Percentiles rank a stretch among this genome's conserved stretches.
Evolutionary conservation across 805 yeast species (phyloP).

Genomic region (Candida gorgasii): DNA sequence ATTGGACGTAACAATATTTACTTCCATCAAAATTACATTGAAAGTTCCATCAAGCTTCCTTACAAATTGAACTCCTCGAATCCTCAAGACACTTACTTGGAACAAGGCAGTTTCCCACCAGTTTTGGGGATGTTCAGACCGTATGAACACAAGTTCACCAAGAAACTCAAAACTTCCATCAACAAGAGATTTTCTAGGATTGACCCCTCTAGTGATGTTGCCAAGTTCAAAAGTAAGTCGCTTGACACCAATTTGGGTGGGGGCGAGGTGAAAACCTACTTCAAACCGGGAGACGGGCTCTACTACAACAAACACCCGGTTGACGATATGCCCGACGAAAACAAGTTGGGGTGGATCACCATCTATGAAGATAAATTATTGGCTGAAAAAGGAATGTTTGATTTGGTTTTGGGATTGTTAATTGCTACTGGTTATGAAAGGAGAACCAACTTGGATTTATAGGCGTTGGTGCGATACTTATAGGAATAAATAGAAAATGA

Average conservation of each 20-base stretch:
- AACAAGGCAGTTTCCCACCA: conserved; percentile 23
- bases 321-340: conserved; percentile 63
- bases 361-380: conserved; percentile 49
- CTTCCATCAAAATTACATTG: conserved; percentile 35
- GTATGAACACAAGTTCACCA: conserved; percentile 36
- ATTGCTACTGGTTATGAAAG: conserved; percentile 47
- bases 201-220: conserved; percentile 1
- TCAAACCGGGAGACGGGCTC: conserved; percentile 58
- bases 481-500: too few species aligned
- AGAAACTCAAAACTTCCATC: conserved; percentile 37
- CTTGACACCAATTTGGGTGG: conserved; percentile 25
- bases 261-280: conserved; percentile 32
- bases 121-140: conserved; percentile 44
- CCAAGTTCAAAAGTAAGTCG: conserved; percentile 11
- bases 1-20: conserved; percentile 37
- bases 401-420: conserved; percentile 52
- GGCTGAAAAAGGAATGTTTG: conserved; percentile 49
- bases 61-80: conserved; percentile 10
- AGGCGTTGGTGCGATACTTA: not conserved
- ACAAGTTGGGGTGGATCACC: conserved; percentile 66
- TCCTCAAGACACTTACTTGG: conserved; percentile 30
- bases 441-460: not conserved
- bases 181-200: conserved; percentile 20
- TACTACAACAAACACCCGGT: conserved; percentile 43
- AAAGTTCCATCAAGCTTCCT: conserved; percentile 13